Conservation (phyloP, 805 yeast species). For the Candida sakaeoensis region DNA sequence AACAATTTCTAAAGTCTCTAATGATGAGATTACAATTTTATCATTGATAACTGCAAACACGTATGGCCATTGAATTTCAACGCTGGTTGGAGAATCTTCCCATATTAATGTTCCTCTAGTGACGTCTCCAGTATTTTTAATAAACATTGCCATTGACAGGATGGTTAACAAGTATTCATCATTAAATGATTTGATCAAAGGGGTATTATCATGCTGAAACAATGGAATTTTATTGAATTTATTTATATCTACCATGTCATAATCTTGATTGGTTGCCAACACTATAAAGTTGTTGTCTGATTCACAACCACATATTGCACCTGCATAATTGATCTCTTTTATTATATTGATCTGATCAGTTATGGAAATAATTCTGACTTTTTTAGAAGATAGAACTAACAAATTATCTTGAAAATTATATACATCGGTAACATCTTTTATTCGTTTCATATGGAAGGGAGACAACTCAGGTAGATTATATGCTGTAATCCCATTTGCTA, state of each 20-base stretch:
- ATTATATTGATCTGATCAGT: constrained; percentile 27
- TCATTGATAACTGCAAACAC: constrained; percentile 25
- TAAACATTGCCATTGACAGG: constrained; percentile 39
- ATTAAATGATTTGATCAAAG: constrained; percentile 22
- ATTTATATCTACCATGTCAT: constrained; percentile 36
- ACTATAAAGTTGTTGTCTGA: constrained; percentile 26
- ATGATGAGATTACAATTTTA: constrained; percentile 20
- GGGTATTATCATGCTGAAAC: constrained; percentile 27
- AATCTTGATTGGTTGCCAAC: constrained; percentile 29
- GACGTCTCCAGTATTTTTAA: constrained; percentile 35
- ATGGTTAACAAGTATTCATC: constrained; percentile 28
- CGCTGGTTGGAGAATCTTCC: constrained; percentile 31
- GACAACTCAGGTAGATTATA: constrained; percentile 36
- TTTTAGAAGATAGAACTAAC: constrained; percentile 27
- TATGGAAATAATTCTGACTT: constrained; percentile 30
- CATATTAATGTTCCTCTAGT: constrained; percentile 41
- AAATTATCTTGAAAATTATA: constrained; percentile 23
- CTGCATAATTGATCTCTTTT: constrained; percentile 29
- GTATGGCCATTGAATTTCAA: constrained; percentile 35
- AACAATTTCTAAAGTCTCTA: constrained; percentile 20
- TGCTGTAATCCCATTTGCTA: constrained; percentile 16
- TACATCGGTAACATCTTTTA: constrained; percentile 32
- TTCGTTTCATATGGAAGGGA: constrained; percentile 33
- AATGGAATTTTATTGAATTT: constrained; percentile 30
- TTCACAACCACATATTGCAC: constrained; percentile 25